Base-by-base conservation (phyloP, 1,139 yeast genomes). In the Saccharomyces hybrid region DNA sequence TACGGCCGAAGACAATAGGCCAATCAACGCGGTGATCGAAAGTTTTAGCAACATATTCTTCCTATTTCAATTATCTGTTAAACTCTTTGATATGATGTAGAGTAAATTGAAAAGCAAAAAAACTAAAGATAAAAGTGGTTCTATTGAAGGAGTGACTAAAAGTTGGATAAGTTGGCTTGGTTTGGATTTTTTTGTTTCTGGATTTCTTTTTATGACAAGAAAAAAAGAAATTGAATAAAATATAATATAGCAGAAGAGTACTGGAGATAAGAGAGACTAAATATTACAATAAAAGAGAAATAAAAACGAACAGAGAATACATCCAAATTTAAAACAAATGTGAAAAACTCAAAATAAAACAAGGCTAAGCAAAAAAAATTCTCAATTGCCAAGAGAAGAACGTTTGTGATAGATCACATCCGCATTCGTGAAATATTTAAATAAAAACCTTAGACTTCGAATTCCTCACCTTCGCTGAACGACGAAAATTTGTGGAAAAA, bases 1-100 rank as follows among this genome's bases (percentile, higher is more conserved):
- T 48, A 61, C 59, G 46, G 69, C 58, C 14, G 66, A 63, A 23
- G 62, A 50, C 30, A 53, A 52, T 28, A 58, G 38, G 25, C 44
- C 44, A 11, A 38, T 11, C 13, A 38, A 38, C 11, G 44, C 44
- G 44, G 44, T 20, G 26, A 38, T 38, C 4, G 44, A 38, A 38
- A 38, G 23, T 7, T 38, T 38, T 38, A 48, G 47, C 16, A 67
- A 63, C 26, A 20, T 20, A 16, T 28, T 8, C 16, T 13, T 14
- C 13, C 20, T 20, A 20, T 7, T n/a, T 48, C 14, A n/a, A 27
- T 6, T 48, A 20, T 38, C 44, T n/a, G 44, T 38, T 38, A 8
- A n/a, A n/a, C 20, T 16, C 20, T 16, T 38, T 11, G 14, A 26
- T 48, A 14, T 26, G 28, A 26, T 32, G 14, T 2, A 14, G 25